These are phyloP conservation scores for Pyrenophora seminiperda DNA, from an alignment of 2,329 filamentous ascomycete genomes.

Conservation along the genomic window DNA sequence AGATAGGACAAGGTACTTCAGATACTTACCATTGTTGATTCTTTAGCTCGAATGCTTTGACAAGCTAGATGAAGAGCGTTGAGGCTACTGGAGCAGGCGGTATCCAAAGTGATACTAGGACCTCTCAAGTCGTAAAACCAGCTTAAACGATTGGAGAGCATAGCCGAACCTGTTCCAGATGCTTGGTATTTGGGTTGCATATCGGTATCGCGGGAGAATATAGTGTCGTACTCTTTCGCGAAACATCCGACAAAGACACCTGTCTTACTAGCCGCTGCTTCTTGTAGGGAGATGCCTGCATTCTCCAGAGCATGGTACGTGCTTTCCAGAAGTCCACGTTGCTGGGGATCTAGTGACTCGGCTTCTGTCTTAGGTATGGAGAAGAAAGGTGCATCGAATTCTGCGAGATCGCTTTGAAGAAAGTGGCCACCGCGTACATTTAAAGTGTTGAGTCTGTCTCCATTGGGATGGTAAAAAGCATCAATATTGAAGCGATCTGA, in stretches of 20 bases:
- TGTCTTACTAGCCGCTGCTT: constrained; percentile 15
- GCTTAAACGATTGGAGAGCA: constrained; percentile 21
- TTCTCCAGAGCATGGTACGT: constrained; percentile 36
- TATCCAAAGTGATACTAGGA: constrained; percentile 30
- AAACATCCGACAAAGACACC: constrained; percentile 20
- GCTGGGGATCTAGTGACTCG: constrained; percentile 30
- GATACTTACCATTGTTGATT: constrained; percentile 9
- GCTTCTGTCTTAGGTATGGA: constrained; percentile 22
- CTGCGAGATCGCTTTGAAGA: constrained; percentile 15
- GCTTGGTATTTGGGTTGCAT: constrained; percentile 9
- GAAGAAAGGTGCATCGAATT: constrained; percentile 31
- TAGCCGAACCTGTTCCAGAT: constrained; percentile 6
- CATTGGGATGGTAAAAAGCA: background rate
- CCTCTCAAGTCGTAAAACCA: constrained; percentile 32
- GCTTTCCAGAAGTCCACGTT: constrained; percentile 30
- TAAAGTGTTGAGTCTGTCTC: background rate
- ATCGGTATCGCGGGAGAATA: constrained; percentile 5
- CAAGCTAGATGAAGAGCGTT: constrained; percentile 27
- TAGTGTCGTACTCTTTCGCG: constrained; percentile 9
- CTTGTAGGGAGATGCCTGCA: constrained; percentile 20
- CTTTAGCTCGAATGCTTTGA: constrained; percentile 8
- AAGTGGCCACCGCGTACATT: constrained; percentile 19
- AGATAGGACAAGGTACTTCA: background rate
- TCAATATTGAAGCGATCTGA: background rate
- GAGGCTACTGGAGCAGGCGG: constrained; percentile 32